Evolutionary conservation across 257 asterid genomes (phyloP).

Genomic region (Scutellaria barbata): DNA sequence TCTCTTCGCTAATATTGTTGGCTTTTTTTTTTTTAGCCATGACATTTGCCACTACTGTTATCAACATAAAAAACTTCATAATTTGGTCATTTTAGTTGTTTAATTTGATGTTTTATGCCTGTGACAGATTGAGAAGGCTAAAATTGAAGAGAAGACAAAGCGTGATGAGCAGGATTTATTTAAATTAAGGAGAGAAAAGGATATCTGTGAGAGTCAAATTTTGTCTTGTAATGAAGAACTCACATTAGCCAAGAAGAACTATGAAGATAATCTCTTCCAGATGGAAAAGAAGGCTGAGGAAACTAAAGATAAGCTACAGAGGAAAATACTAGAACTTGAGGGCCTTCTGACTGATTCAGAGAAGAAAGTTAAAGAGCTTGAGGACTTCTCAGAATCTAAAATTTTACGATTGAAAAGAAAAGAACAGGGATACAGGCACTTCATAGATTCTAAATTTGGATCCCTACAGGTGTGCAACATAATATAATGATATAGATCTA

Average conservation of each 20-base stretch:
- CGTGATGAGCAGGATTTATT: constrained; percentile 58
- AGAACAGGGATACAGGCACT: constrained; percentile 71
- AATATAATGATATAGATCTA: constrained; percentile 29
- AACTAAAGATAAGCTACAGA: constrained; percentile 56
- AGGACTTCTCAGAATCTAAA: constrained; percentile 80
- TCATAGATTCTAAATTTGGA: constrained; percentile 71
- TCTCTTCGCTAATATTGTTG: background rate
- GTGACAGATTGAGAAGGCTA: constrained; percentile 72
- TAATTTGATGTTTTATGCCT: constrained; percentile 31
- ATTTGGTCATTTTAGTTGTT: constrained; percentile 17
- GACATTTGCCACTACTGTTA: background rate
- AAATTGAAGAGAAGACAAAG: constrained; percentile 70
- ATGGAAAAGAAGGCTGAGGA: constrained; percentile 64
- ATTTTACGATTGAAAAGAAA: constrained; percentile 72
- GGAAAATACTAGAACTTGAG: constrained; percentile 70
- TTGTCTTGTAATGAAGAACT: constrained; percentile 62
- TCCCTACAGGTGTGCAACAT: constrained; percentile 68
- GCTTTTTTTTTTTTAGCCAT: background rate
- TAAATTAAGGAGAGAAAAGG: constrained; percentile 65
- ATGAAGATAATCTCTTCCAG: constrained; percentile 55
- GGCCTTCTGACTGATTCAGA: constrained; percentile 63
- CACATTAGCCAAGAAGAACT: constrained; percentile 47
- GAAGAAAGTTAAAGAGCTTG: constrained; percentile 78
- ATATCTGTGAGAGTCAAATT: constrained; percentile 56
- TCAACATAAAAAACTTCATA: constrained; percentile 23